These are phyloP conservation scores for Thuja plicata DNA, from an alignment of 83 land plant species.

Conservation along the genomic window DNA sequence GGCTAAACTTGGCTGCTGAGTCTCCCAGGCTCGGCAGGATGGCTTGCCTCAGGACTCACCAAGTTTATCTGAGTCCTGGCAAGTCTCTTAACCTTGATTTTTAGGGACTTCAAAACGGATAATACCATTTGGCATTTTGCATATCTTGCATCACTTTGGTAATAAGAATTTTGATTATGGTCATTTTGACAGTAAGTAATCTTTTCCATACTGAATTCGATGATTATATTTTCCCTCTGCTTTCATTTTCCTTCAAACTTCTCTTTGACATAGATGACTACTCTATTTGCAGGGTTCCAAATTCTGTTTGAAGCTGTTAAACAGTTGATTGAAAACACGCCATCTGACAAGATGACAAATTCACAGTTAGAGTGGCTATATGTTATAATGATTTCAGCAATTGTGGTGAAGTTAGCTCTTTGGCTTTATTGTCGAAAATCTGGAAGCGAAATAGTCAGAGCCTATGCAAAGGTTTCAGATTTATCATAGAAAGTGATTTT, in stretches of 20 bases:
- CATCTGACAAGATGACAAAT: constrained; percentile 34
- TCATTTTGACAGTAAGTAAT: neutral
- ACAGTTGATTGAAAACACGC: constrained; percentile 50
- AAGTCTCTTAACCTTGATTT: neutral
- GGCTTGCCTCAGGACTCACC: no score
- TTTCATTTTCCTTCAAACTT: neutral
- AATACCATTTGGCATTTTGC: neutral
- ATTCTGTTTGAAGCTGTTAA: constrained; percentile 66
- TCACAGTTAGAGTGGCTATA: constrained; percentile 67
- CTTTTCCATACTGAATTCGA: neutral
- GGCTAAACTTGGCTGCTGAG: no score
- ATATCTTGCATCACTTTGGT: neutral
- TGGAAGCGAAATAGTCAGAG: constrained; percentile 72
- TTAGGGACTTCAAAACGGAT: neutral
- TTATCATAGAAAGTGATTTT: neutral
- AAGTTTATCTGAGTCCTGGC: no score
- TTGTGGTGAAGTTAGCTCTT: constrained; percentile 69
- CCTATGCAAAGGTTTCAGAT: constrained; percentile 70
- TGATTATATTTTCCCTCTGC: neutral
- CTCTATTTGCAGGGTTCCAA: constrained; percentile 62
- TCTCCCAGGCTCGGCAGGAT: no score
- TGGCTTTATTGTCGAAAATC: constrained; percentile 82
- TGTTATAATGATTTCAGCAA: constrained; percentile 72
- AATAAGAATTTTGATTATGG: neutral
- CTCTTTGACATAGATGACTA: neutral